A percentile compares a stretch with the other conserved stretches of the same genome.
Evolutionary conservation across 805 yeast genomes (phyloP).

Genomic region (Tetrapisispora arboricola): DNA sequence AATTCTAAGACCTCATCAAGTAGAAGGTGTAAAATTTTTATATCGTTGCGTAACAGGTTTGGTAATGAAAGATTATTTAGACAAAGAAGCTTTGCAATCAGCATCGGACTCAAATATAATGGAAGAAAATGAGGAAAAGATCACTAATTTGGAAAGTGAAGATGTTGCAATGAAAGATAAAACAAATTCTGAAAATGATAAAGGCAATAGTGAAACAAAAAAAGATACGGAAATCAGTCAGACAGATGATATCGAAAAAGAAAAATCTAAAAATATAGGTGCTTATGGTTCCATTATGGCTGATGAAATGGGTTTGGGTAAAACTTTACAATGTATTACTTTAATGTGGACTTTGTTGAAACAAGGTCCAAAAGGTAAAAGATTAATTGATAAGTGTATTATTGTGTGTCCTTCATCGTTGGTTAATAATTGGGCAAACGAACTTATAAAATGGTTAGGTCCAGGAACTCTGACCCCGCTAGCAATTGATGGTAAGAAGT

Average conservation of each 20-base stretch:
- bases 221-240: slow-evolving; percentile 2
- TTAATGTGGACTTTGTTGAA: slow-evolving; percentile 84
- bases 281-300: slow-evolving; percentile 98
- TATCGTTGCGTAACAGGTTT: slow-evolving; percentile 88
- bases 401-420: slow-evolving; percentile 93
- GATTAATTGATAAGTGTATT: slow-evolving; percentile 78
- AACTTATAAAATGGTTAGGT: slow-evolving; percentile 89
- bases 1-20: slow-evolving; percentile 88
- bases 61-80: slow-evolving; percentile 33
- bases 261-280: slow-evolving; percentile 35
- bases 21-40: slow-evolving; percentile 87
- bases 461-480: slow-evolving; percentile 80
- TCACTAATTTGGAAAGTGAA: not conserved
- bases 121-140: not conserved
- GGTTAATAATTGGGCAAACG: slow-evolving; percentile 96
- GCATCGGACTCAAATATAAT: not conserved
- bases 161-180: not conserved
- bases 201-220: not conserved
- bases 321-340: slow-evolving; percentile 80
- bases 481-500: slow-evolving; percentile 82
- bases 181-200: not conserved
- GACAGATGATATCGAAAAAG: not conserved
- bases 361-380: slow-evolving; percentile 76
- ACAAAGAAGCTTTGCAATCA: slow-evolving; percentile 10
- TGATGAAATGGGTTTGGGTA: slow-evolving; percentile 93